Evolutionary conservation across 352 stramenopile species (phyloP), one percentile per base, ranked within the genome.

Genomic region (Pythium aphanidermatum): DNA sequence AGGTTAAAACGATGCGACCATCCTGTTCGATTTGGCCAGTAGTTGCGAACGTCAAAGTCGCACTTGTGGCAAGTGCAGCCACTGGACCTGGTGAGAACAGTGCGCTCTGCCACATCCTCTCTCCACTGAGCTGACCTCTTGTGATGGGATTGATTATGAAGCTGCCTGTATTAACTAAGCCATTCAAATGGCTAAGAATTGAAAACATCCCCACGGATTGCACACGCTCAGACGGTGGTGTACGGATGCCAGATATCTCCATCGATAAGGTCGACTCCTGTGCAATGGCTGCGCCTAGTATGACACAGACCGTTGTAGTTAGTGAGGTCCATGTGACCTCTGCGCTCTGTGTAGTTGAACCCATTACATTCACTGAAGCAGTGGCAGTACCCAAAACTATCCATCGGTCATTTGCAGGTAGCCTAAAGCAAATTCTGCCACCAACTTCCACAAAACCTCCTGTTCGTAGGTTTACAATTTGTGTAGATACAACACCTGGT

Each of bases 11-110:
- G 23, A 87, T 69, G 0, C 46, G 38, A 5, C 72, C 68, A 19
- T 59, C 53, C 5, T 46, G 26, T 13, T 55, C 30, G 10, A 87
- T 63, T 17, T 57, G 55, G 1, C 75, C 75, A 14, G 39, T 71
- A 3, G 60, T 71, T 20, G 61, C 48, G n/a, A 85, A 62, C 2
- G 50, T 49, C 13, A 85, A 42, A 2, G 55, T 58, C 3, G 70
- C 68, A 2, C 50, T 80, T 0, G 68, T 83, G 16, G 52, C 40
- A 14, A 85, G 48, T 5, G 60, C 70, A 3, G 75, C 70, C 13
- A 87, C 75, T 23, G 72, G 65, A 7, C 75, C 75, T 13, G 75
- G 75, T 10, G 29, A 43, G 19, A 67, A 68, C 25, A 70, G 20
- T 4, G 59, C 41, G 20, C 63, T 71, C 33, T 83, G 60, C 75